These are phyloP conservation scores for Beauveria sp. DNA, from an alignment of 2,329 filamentous ascomycete species.

Conservation along the genomic window DNA sequence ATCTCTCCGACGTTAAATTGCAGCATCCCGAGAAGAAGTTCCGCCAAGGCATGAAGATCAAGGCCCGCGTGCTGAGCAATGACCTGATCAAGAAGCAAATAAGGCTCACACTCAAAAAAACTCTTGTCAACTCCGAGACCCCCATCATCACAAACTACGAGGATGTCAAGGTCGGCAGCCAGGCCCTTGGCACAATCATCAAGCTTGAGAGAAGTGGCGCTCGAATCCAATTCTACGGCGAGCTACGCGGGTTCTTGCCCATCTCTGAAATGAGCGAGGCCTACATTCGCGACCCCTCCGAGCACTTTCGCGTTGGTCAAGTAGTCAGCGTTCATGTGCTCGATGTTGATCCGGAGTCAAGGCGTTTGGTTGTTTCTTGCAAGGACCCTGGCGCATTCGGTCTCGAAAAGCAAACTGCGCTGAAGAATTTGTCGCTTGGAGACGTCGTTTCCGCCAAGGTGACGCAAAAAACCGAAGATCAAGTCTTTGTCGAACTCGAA, in stretches of 20 bases:
- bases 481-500: conserved; percentile 68
- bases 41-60: conserved; percentile 75
- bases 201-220: conserved; percentile 73
- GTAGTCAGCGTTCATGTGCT: conserved; percentile 87
- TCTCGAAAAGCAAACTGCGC: conserved; percentile 61
- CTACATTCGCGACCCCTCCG: conserved; percentile 78
- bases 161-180: conserved; percentile 65
- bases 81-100: conserved; percentile 70
- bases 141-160: conserved; percentile 71
- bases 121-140: conserved; percentile 80
- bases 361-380: conserved; percentile 80
- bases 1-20: conserved; percentile 79
- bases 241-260: conserved; percentile 77
- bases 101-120: conserved; percentile 88
- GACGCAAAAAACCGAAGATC: conserved; percentile 71
- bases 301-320: conserved; percentile 86
- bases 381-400: conserved; percentile 79
- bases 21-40: conserved; percentile 97
- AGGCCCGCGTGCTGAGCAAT: conserved; percentile 75
- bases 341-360: conserved; percentile 63
- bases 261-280: conserved; percentile 97
- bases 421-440: conserved; percentile 67
- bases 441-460: conserved; percentile 70
- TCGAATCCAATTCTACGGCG: conserved; percentile 85
- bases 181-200: conserved; percentile 79